Evolutionary conservation across 169 alveolate genomes (phyloP).

Genomic region (Plasmodium fragile): DNA sequence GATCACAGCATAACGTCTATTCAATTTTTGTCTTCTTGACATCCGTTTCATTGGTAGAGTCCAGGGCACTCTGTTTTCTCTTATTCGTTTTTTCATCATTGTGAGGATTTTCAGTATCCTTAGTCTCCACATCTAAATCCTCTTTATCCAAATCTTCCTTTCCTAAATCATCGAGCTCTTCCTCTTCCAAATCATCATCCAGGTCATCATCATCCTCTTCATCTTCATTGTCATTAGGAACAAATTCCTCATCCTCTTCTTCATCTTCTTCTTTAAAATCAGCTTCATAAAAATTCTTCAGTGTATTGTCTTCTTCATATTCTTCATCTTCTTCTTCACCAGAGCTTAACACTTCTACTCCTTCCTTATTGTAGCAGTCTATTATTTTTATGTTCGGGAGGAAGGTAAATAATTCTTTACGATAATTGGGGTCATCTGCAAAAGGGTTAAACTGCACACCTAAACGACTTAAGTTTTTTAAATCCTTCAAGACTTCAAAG

Average conservation of each 20-base stretch:
- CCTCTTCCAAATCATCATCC: conserved; percentile 80
- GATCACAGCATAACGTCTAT: conserved; percentile 1
- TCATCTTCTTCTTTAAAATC: conserved; percentile 91
- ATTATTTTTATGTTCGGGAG: conserved; percentile 88
- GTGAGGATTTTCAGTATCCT: conserved; percentile 82
- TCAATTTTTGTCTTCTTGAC: conserved; percentile 40
- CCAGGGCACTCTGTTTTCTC: conserved; percentile 56
- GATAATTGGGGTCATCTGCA: conserved; percentile 86
- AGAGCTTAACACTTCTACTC: conserved; percentile 87
- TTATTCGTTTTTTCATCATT: conserved; percentile 85
- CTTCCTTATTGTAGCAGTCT: conserved; percentile 89
- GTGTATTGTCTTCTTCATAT: conserved; percentile 87
- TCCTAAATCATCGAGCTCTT: conserved; percentile 51
- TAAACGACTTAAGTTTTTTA: conserved; percentile 69
- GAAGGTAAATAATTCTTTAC: conserved; percentile 87
- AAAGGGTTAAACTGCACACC: conserved; percentile 92
- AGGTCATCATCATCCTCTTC: conserved; percentile 91
- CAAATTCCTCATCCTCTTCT: conserved; percentile 91
- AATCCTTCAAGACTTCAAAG: conserved; percentile 77
- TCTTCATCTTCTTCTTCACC: conserved; percentile 91
- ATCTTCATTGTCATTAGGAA: conserved; percentile 86
- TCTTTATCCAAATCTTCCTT: conserved; percentile 35
- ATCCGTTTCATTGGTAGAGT: conserved; percentile 8
- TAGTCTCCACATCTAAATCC: conserved; percentile 50
- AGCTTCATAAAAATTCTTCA: conserved; percentile 90